Evolutionary conservation across 225 moss, liverwort and hornwort genomes (phyloP).

Genomic region (Asterella californica): DNA sequence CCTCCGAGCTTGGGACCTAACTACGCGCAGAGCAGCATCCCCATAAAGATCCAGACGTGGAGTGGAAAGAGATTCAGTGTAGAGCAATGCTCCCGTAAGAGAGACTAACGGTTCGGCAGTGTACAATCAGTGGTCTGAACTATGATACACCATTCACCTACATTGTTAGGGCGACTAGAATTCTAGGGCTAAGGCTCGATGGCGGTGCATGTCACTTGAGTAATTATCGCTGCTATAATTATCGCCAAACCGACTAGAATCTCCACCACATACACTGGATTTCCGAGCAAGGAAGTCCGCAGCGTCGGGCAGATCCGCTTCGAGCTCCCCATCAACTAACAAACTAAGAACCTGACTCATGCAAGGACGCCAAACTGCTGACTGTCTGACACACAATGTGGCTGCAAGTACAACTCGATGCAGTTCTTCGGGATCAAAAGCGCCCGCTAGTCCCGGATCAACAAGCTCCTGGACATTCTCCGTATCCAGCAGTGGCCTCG

Average conservation of each 20-base stretch:
- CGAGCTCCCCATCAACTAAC: constrained; percentile 34
- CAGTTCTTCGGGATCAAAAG: constrained; percentile 37
- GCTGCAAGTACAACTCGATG: constrained; percentile 40
- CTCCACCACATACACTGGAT: constrained; percentile 32
- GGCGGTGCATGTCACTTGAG: constrained; percentile 43
- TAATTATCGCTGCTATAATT: constrained; percentile 43
- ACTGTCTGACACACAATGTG: constrained; percentile 41
- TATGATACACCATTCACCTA: constrained; percentile 20
- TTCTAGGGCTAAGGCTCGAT: constrained; percentile 42
- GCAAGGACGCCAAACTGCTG: constrained; percentile 47
- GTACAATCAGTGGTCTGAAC: constrained; percentile 7
- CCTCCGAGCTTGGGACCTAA: neutral
- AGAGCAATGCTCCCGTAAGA: neutral
- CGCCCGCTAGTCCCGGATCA: constrained; percentile 35
- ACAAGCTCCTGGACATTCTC: constrained; percentile 42
- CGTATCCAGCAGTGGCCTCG: constrained; percentile 42
- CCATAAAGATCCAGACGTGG: neutral
- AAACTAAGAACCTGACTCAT: constrained; percentile 44
- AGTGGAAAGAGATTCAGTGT: neutral
- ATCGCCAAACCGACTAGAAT: constrained; percentile 32
- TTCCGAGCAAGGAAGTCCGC: constrained; percentile 30
- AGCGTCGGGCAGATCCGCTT: constrained; percentile 33
- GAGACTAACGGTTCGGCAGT: constrained; percentile 1
- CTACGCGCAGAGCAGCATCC: neutral
- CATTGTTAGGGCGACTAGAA: constrained; percentile 21